Evolutionary conservation across 495 filamentous ascomycete species (phyloP).

Genomic region (Sordaria brevicollis): DNA sequence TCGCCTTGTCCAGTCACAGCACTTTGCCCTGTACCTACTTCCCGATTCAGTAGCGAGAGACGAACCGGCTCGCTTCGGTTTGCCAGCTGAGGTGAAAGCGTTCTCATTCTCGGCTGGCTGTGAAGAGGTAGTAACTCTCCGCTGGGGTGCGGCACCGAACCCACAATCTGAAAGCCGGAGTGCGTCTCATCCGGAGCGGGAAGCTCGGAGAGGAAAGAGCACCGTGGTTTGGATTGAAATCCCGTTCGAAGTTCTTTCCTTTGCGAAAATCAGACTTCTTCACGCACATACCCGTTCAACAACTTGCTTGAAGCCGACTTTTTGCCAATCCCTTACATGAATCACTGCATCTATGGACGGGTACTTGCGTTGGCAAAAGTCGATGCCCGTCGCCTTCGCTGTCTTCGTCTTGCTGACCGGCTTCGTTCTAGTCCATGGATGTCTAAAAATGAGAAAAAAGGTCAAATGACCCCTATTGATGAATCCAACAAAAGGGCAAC

Average conservation of each 20-base stretch:
- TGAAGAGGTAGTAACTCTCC: too few relatives aligned
- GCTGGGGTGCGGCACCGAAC: too few relatives aligned
- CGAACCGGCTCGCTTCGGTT: not conserved
- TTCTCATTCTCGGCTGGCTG: too few relatives aligned
- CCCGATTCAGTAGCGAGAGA: not conserved
- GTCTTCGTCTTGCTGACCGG: not conserved
- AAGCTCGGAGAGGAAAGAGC: not conserved
- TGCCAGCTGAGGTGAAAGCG: not conserved
- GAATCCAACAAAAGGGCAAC: not conserved
- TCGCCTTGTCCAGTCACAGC: not conserved
- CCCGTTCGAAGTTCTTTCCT: not conserved
- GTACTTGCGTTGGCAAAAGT: not conserved
- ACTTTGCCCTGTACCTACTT: not conserved
- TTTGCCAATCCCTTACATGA: not conserved
- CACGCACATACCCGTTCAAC: not conserved
- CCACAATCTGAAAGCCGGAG: too few relatives aligned
- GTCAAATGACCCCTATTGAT: not conserved
- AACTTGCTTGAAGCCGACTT: not conserved
- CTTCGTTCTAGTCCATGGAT: too few relatives aligned
- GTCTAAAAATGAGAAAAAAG: too few relatives aligned
- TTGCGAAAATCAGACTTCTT: not conserved
- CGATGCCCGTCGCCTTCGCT: not conserved
- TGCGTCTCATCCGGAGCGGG: not conserved
- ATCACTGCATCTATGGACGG: not conserved
- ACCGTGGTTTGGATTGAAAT: not conserved